Conservation (phyloP, 345 rosid species). For the Psidium guajava region DNA sequence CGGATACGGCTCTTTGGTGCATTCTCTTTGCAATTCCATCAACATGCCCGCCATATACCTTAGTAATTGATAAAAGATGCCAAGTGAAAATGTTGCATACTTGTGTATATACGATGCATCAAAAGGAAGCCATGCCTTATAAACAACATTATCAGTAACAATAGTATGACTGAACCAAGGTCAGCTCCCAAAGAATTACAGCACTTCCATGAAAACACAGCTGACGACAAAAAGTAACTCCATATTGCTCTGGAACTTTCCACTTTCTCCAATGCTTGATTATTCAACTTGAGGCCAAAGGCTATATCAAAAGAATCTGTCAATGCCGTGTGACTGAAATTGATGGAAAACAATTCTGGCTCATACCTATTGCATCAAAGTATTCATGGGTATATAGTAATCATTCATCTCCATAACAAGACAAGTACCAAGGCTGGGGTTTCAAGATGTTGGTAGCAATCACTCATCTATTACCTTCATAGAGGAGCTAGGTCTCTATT, state of each 20-base stretch:
- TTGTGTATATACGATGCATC: neutral
- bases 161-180: neutral
- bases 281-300: neutral
- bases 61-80: neutral
- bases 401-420: neutral
- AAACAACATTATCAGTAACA: neutral
- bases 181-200: neutral
- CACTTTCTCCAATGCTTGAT: neutral
- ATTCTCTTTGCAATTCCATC: neutral
- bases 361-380: neutral
- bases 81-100: neutral
- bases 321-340: neutral
- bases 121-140: neutral
- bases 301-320: neutral
- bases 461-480: neutral
- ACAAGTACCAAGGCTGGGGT: neutral
- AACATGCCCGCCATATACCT: neutral
- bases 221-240: neutral
- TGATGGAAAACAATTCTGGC: neutral
- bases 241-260: neutral
- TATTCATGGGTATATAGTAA: neutral
- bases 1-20: neutral
- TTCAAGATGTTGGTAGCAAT: neutral
- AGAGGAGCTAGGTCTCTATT: neutral
- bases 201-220: neutral